phyloP scores from a whole-genome alignment of 2,329 filamentous ascomycete species.

The Xylariomycetidae sp. region DNA sequence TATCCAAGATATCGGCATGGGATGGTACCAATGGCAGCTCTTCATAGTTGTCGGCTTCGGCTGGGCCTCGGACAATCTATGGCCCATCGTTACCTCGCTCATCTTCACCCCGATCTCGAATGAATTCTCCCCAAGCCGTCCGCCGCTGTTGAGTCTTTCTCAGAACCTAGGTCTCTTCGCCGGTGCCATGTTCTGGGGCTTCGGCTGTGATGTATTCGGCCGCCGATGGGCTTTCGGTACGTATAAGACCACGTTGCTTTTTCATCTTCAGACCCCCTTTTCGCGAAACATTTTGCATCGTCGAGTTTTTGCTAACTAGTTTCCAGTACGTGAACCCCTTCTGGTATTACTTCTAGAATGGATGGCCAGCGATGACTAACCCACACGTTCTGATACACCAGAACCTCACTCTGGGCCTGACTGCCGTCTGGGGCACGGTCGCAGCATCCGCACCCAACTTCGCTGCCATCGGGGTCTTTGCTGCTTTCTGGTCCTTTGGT shows the following conservation, averaged over 20 bases:
- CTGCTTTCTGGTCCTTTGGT: conserved; percentile 68
- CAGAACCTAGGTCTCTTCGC: conserved; percentile 72
- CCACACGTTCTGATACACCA: too few relatives aligned
- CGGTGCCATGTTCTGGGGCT: conserved; percentile 74
- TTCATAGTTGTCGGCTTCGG: conserved; percentile 65
- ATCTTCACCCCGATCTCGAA: conserved; percentile 55
- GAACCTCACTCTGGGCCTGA: conserved; percentile 73
- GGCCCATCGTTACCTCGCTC: conserved; percentile 57
- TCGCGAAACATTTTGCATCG: too few relatives aligned
- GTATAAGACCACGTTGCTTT: too few relatives aligned
- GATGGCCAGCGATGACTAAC: too few relatives aligned
- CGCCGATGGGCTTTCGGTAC: conserved; percentile 70
- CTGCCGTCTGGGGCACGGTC: conserved; percentile 65
- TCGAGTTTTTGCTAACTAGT: too few relatives aligned
- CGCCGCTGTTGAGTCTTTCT: conserved; percentile 50
- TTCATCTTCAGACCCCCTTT: too few relatives aligned
- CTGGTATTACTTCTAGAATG: too few relatives aligned
- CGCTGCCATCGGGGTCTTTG: conserved; percentile 61
- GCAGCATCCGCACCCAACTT: conserved; percentile 68
- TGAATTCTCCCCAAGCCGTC: conserved; percentile 47
- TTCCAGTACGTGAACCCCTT: too few relatives aligned
- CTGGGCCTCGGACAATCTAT: conserved; percentile 67
- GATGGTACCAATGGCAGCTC: conserved; percentile 68
- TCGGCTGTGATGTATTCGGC: conserved; percentile 74
- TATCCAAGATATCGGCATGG: conserved; percentile 75